Evolutionary conservation across 2,329 filamentous ascomycete species (phyloP).

Genomic region (Hypoxylon rubiginosum): DNA sequence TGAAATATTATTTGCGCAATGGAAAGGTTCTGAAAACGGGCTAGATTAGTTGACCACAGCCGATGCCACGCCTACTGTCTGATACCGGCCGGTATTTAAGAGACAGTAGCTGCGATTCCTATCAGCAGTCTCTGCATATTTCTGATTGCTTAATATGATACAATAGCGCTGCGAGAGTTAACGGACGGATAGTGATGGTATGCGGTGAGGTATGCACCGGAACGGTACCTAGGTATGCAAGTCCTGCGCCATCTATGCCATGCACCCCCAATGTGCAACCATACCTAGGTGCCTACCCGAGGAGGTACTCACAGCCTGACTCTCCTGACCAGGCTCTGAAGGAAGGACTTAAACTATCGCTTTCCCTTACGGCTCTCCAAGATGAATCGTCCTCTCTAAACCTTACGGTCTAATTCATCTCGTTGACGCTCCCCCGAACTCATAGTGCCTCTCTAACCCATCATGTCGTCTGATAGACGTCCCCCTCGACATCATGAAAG

Average conservation of each 20-base stretch:
- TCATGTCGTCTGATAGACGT: conserved; percentile 12
- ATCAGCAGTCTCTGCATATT: no score
- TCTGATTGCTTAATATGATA: no score
- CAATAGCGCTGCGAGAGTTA: no score
- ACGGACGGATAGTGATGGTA: no score
- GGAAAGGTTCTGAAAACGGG: no score
- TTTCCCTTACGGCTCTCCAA: background rate
- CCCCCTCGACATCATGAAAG: background rate
- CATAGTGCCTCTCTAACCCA: background rate
- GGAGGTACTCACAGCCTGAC: conserved; percentile 4
- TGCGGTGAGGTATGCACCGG: no score
- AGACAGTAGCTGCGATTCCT: no score
- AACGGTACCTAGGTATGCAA: no score
- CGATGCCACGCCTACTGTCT: no score
- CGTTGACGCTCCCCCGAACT: background rate
- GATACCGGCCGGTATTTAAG: no score
- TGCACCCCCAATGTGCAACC: conserved; percentile 4
- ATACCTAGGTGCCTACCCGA: background rate
- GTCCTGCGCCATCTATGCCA: background rate
- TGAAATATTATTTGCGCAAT: no score
- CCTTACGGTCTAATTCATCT: background rate
- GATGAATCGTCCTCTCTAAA: background rate
- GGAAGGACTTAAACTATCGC: background rate
- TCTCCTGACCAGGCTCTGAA: background rate
- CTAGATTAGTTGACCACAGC: no score